A percentile compares a stretch with the other conserved stretches of the same genome.
phyloP scores from a whole-genome alignment of 768 basidiomycete species.

The Lepiota venenata region DNA sequence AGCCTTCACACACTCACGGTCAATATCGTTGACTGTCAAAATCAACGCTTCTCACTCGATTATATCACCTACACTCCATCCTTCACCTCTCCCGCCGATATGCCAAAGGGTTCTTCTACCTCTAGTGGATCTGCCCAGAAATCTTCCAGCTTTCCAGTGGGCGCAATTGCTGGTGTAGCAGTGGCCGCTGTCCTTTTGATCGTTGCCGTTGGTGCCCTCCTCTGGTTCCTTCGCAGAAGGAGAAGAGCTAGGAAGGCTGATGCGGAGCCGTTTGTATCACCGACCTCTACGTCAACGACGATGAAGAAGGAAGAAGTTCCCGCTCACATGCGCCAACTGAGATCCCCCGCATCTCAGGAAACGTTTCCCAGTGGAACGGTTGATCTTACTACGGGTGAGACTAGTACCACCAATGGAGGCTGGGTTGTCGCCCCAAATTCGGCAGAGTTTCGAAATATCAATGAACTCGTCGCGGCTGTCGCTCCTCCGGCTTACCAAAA shows the following conservation, averaged over 20 bases:
- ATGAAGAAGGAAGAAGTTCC: conserved; percentile 6
- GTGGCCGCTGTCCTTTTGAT: conserved; percentile 8
- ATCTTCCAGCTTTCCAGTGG: conserved; percentile 8
- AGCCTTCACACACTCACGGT: conserved; percentile 21
- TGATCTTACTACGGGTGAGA: neutral
- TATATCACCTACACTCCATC: conserved; percentile 26
- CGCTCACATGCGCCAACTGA: conserved; percentile 2
- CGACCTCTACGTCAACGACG: neutral
- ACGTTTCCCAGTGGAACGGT: neutral
- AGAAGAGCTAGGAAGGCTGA: neutral
- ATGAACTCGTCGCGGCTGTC: conserved; percentile 1
- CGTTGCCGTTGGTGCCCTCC: conserved; percentile 1
- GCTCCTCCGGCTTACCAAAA: conserved; percentile 2
- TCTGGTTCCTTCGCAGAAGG: conserved; percentile 6
- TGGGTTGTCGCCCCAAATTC: neutral
- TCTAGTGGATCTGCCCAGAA: neutral
- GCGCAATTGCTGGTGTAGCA: conserved; percentile 16
- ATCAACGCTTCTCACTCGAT: conserved; percentile 20
- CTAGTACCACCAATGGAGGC: neutral
- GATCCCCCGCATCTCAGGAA: neutral
- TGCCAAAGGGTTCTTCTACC: neutral
- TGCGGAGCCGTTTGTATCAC: neutral
- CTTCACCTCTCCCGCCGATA: conserved; percentile 13
- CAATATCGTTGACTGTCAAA: conserved; percentile 17
- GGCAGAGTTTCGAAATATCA: conserved; percentile 3